Conservation (phyloP, 2,329 filamentous ascomycete genomes). For the Helminthosporium solani region DNA sequence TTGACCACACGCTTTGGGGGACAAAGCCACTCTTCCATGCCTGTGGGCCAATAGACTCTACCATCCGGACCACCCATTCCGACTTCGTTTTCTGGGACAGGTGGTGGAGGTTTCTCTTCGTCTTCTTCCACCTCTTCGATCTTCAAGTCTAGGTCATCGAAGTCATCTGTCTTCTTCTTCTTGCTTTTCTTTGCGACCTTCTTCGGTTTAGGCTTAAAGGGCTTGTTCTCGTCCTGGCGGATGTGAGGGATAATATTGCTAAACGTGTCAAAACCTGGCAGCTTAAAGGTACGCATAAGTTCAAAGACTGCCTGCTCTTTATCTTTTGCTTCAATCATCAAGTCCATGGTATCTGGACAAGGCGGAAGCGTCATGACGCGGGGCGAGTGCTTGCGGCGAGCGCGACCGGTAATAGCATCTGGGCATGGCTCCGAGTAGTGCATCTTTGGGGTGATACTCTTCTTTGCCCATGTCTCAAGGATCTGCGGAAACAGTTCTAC, state of each 20-base stretch:
- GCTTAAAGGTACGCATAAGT: conserved; percentile 82
- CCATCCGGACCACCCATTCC: conserved; percentile 82
- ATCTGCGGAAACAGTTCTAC: conserved; percentile 74
- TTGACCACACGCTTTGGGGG: conserved; percentile 73
- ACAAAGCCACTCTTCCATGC: conserved; percentile 86
- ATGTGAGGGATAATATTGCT: conserved; percentile 77
- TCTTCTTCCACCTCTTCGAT: conserved; percentile 43
- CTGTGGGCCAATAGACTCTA: conserved; percentile 86
- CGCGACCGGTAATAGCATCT: conserved; percentile 72
- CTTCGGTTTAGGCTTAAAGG: conserved; percentile 41
- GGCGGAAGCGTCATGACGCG: conserved; percentile 79
- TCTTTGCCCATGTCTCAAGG: conserved; percentile 77
- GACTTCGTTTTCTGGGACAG: conserved; percentile 67
- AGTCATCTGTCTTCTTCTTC: conserved; percentile 44
- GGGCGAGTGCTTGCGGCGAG: conserved; percentile 81
- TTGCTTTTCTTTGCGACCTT: conserved; percentile 49
- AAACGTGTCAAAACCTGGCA: conserved; percentile 75
- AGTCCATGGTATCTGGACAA: conserved; percentile 78
- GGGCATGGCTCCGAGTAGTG: conserved; percentile 85
- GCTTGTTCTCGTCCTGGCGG: conserved; percentile 71
- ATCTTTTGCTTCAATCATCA: conserved; percentile 99
- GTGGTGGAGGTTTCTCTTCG: conserved; percentile 40
- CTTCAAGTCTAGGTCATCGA: conserved; percentile 42
- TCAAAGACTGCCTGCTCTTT: conserved; percentile 97
- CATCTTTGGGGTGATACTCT: conserved; percentile 90